phyloP scores from a whole-genome alignment of 345 rosid genomes.

The Conringia planisiliqua region DNA sequence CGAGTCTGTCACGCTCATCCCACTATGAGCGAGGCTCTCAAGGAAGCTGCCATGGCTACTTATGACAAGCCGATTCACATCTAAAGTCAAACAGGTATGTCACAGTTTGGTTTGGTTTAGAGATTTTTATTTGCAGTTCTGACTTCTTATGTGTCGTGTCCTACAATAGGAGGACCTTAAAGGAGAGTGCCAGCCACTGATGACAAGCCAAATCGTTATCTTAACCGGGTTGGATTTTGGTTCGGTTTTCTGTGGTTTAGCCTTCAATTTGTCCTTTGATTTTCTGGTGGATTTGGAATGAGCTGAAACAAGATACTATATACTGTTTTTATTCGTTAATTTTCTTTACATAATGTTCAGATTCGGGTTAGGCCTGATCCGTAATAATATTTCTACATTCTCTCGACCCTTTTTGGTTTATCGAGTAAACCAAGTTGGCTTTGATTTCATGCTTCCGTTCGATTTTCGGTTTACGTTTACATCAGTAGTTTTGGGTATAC shows the following conservation, averaged over 20 bases:
- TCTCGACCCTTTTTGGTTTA: slow-evolving; percentile 21
- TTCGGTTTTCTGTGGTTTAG: slow-evolving; percentile 23
- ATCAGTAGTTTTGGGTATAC: neutral
- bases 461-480: neutral
- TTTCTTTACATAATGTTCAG: slow-evolving; percentile 17
- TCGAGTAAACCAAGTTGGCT: slow-evolving; percentile 15
- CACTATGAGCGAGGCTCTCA: slow-evolving; percentile 99
- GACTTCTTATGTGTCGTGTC: neutral
- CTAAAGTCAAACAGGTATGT: slow-evolving; percentile 29
- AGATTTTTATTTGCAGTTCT: neutral
- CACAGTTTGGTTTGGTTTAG: neutral
- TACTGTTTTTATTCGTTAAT: slow-evolving; percentile 19
- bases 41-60: slow-evolving; percentile 99
- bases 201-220: slow-evolving; percentile 12
- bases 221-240: slow-evolving; percentile 19
- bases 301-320: neutral
- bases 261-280: slow-evolving; percentile 8
- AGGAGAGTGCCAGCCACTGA: slow-evolving; percentile 14
- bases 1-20: slow-evolving; percentile 99
- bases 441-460: neutral
- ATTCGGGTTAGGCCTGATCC: slow-evolving; percentile 26
- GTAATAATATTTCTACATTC: slow-evolving; percentile 17
- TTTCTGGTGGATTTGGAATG: slow-evolving; percentile 12
- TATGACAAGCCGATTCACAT: slow-evolving; percentile 97
- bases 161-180: neutral